phyloP scores from a whole-genome alignment of 176 grass and related monocot genomes.

The Melocanna baccifera region DNA sequence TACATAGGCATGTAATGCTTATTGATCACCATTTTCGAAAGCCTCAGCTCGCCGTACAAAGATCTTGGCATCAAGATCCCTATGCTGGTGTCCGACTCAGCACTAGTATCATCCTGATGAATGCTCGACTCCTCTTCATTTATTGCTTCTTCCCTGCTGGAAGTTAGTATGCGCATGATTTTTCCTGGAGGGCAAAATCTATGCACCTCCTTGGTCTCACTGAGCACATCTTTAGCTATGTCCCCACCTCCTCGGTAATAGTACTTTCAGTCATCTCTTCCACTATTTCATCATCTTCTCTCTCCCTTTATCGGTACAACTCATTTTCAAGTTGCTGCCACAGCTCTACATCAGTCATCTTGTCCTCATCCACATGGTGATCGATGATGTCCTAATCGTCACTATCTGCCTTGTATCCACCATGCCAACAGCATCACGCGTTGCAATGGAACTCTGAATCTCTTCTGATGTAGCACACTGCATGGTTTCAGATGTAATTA shows the following conservation, averaged over 20 bases:
- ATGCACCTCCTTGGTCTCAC: slow-evolving; percentile 66
- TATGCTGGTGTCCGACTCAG: slow-evolving; percentile 38
- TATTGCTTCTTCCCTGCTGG: slow-evolving; percentile 31
- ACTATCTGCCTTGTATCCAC: slow-evolving; percentile 45
- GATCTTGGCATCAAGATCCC: slow-evolving; percentile 73
- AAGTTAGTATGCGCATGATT: slow-evolving; percentile 84
- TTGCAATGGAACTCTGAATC: slow-evolving; percentile 30
- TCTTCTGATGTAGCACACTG: slow-evolving; percentile 50
- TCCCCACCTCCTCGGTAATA: slow-evolving; percentile 40
- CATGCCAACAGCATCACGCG: slow-evolving; percentile 42
- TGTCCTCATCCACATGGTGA: slow-evolving; percentile 41
- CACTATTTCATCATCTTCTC: slow-evolving; percentile 52
- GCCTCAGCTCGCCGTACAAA: slow-evolving; percentile 86
- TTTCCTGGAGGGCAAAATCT: slow-evolving; percentile 95
- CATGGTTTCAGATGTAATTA: slow-evolving; percentile 44
- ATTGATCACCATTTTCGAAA: slow-evolving; percentile 91
- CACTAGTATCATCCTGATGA: slow-evolving; percentile 1
- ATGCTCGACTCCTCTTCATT: slow-evolving; percentile 25
- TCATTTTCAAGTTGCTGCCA: slow-evolving; percentile 94
- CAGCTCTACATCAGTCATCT: slow-evolving; percentile 76
- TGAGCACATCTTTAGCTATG: slow-evolving; percentile 39
- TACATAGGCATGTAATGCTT: slow-evolving; percentile 98
- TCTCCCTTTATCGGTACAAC: slow-evolving; percentile 51
- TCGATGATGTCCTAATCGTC: slow-evolving; percentile 37
- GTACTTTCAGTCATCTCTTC: slow-evolving; percentile 66